Evolutionary conservation across 768 basidiomycete genomes (phyloP), one percentile per base, ranked within the genome.

Genomic region (Rhizopogon salebrosus): DNA sequence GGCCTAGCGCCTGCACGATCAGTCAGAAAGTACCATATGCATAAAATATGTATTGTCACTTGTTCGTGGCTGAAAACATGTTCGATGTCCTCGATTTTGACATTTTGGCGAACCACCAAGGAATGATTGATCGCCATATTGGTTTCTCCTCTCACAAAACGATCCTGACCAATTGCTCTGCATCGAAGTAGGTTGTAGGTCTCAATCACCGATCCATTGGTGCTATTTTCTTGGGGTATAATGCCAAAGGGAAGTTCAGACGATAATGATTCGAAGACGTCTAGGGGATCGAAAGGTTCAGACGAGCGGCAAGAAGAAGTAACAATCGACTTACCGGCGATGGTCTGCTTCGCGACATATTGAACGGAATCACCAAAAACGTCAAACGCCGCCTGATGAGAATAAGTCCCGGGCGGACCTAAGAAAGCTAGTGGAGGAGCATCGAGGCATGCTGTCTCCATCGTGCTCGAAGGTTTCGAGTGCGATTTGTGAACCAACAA

Each of bases 221-320:
- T 85, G 14, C 82, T 82, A 59, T 92, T 92, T 67, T 92, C 89
- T 64, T 88, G 85, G 20, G 89, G 89, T 26, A 91, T 73, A n/a
- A 92, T 74, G 23, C 79, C 89, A 43, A 81, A 73, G 29, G 71
- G 67, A 13, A 69, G 62, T 6, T 63, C 63, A 10, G 70, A 52
- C 6, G 79, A 75, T 37, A 91, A 65, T 16, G 76, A 66, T 40
- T 74, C 63, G 54, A 86, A 83, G 22, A 85, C 82, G 54, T 79
- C 89, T 92, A 62, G 41, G 37, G 24, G 43, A 29, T 29, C 13
- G 13, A 11, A 29, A 36, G 7, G 18, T 57, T 42, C 38, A 53
- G 42, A 23, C 49, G 29, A 39, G 20, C 6, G 36, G 16, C 13
- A 39, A 37, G 20, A 18, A 35, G 6, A n/a, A 29, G n/a, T 11